Evolutionary conservation across 2,329 filamentous ascomycete species (phyloP).

Genomic region (Canariomyces notabilis): DNA sequence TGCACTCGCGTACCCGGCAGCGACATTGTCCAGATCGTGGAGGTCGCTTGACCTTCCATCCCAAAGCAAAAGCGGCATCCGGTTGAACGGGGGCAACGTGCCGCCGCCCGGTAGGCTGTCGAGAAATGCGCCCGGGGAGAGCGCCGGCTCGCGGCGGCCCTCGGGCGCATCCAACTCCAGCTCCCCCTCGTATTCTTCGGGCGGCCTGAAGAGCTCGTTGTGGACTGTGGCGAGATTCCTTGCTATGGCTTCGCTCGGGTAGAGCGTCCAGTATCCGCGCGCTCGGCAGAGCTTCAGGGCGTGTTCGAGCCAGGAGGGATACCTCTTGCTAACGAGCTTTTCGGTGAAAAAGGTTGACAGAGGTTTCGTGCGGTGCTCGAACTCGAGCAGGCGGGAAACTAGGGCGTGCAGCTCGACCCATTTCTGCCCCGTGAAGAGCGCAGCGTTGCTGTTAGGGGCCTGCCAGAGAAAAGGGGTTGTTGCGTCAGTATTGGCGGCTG

Average conservation of each 20-base stretch:
- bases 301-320: constrained; percentile 75
- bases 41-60: constrained; percentile 48
- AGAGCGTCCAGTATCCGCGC: constrained; percentile 73
- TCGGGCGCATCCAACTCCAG: constrained; percentile 27
- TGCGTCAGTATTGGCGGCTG: constrained; percentile 22
- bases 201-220: constrained; percentile 64
- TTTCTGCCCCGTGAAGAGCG: constrained; percentile 75
- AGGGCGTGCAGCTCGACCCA: constrained; percentile 86
- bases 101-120: constrained; percentile 43
- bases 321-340: constrained; percentile 61
- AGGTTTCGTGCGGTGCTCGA: constrained; percentile 32
- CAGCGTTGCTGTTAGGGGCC: constrained; percentile 74
- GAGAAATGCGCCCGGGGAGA: constrained; percentile 46
- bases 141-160: constrained; percentile 26
- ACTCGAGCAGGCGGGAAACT: constrained; percentile 57
- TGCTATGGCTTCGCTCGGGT: constrained; percentile 58
- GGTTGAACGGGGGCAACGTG: constrained; percentile 38
- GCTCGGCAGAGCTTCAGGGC: constrained; percentile 69
- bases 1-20: constrained; percentile 47
- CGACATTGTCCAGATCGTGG: constrained; percentile 38
- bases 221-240: constrained; percentile 66
- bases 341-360: constrained; percentile 39
- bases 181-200: constrained; percentile 58
- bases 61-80: constrained; percentile 59
- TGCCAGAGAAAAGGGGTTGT: constrained; percentile 74